Base-by-base conservation (phyloP, 768 basidiomycete species). In the Pleurotus platypus region DNA sequence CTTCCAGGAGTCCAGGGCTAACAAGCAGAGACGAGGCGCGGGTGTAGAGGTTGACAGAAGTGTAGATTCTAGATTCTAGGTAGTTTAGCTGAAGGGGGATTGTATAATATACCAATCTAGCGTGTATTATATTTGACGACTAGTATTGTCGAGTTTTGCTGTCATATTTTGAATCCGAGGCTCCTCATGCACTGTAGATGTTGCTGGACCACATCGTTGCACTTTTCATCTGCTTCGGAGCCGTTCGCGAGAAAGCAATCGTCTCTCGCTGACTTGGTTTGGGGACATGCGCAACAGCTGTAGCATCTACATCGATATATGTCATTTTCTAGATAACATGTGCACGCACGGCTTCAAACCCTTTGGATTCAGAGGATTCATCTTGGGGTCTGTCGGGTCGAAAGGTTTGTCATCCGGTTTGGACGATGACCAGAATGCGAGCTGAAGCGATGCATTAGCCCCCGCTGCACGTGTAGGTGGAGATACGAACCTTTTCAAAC, bases 241-340 rank as follows among this genome's bases (percentile, higher is more conserved):
- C 86, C 86, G 63, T 80, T 83, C 57, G 84, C 82, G 59, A 98
- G 76, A 78, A 97, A 98, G 72, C 97, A 99, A 61, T 94, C 87
- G 70, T 99, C 97, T 9, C 97, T 82, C n/a, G 80, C 81, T 2
- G 87, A 82, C 70, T 98, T 98, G 2, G 94, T 96, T 64, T 93
- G 81, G 2, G 94, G 94, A 67, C 96, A 98, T 43, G 95, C 96
- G 67, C 96, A 98, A 64, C 96, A 98, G 64, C 96, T 98, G 15
- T 6, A 12, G 20, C 6, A 51, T 56, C 22, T 22, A 26, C 27
- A 30, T 27, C 40, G 27, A 48, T 7, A 16, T 24, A 48, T 35
- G 35, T 50, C 18, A 18, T 7, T 35, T 35, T 35, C 30, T 35
- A 35, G 30, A 35, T 35, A 35, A 35, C 30, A 35, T 35, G 30